Evolutionary conservation across 371 early-diverging fungal species (phyloP).

Genomic region (Apophysomyces sp.): DNA sequence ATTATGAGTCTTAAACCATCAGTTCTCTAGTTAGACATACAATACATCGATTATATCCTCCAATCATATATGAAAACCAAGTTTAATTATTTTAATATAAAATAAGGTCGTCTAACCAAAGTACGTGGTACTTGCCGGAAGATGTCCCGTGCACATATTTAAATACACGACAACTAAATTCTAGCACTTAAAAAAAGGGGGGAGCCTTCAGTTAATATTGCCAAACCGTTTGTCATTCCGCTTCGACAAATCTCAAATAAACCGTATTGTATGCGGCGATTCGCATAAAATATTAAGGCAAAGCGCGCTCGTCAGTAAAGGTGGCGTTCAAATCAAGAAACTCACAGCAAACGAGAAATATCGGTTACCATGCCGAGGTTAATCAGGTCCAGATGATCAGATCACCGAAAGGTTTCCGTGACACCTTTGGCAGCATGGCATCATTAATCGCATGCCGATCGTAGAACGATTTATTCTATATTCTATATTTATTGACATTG

Average conservation of each 20-base stretch:
- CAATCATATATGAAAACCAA: too few relatives aligned
- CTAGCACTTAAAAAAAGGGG: not conserved
- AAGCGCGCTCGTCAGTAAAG: not conserved
- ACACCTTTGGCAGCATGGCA: not conserved
- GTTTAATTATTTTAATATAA: too few relatives aligned
- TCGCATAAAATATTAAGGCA: not conserved
- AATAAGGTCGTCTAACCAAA: too few relatives aligned
- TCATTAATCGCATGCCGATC: constrained; percentile 1
- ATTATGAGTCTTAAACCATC: too few relatives aligned
- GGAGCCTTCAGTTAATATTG: not conserved
- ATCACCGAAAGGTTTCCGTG: not conserved
- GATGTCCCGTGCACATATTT: too few relatives aligned
- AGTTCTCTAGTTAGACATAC: too few relatives aligned
- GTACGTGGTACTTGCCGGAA: too few relatives aligned
- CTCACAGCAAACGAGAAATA: not conserved
- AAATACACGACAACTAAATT: too few relatives aligned
- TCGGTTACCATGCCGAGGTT: not conserved
- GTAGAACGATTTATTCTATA: not conserved
- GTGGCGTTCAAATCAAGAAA: not conserved
- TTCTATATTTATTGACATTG: not conserved
- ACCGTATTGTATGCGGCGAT: not conserved
- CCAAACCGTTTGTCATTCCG: not conserved
- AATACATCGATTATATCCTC: too few relatives aligned
- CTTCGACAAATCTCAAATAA: not conserved
- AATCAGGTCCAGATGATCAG: not conserved